phyloP scores from a whole-genome alignment of 768 basidiomycete genomes.

The Crucibulum laeve region DNA sequence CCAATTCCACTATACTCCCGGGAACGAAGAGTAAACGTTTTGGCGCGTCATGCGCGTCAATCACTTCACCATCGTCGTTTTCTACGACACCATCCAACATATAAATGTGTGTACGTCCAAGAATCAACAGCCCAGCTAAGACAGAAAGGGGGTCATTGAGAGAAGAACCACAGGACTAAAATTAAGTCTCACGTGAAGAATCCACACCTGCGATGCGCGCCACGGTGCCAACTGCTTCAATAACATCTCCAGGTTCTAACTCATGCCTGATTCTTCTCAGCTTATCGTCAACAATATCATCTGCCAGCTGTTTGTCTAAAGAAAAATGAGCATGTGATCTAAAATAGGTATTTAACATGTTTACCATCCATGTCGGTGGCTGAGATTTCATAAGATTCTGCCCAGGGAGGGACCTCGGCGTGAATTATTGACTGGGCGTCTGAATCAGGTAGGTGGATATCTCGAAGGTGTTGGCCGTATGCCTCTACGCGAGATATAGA shows the following conservation, averaged over 20 bases:
- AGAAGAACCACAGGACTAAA: background rate
- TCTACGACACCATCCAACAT: conserved; percentile 89
- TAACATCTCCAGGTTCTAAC: conserved; percentile 84
- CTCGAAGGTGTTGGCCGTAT: conserved; percentile 36
- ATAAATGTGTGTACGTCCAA: conserved; percentile 82
- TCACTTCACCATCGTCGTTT: conserved; percentile 81
- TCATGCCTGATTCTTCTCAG: conserved; percentile 84
- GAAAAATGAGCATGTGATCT: conserved; percentile 2
- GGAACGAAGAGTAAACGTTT: conserved; percentile 78
- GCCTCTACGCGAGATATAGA: conserved; percentile 44
- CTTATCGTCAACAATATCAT: conserved; percentile 85
- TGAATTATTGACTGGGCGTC: conserved; percentile 47
- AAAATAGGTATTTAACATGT: conserved; percentile 1
- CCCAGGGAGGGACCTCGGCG: conserved; percentile 69
- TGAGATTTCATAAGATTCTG: conserved; percentile 65
- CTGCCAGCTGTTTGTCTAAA: conserved; percentile 54
- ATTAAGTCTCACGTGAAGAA: conserved; percentile 71
- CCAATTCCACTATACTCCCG: conserved; percentile 77
- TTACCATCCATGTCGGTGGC: conserved; percentile 60
- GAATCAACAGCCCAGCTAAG: conserved; percentile 81
- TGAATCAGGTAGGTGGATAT: conserved; percentile 46
- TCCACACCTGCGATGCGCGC: conserved; percentile 89
- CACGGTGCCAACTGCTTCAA: conserved; percentile 83
- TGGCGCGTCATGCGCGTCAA: conserved; percentile 84
- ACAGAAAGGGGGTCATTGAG: background rate